These are phyloP conservation scores for Acer campestre DNA, from an alignment of 345 rosid species.

Conservation along the genomic window DNA sequence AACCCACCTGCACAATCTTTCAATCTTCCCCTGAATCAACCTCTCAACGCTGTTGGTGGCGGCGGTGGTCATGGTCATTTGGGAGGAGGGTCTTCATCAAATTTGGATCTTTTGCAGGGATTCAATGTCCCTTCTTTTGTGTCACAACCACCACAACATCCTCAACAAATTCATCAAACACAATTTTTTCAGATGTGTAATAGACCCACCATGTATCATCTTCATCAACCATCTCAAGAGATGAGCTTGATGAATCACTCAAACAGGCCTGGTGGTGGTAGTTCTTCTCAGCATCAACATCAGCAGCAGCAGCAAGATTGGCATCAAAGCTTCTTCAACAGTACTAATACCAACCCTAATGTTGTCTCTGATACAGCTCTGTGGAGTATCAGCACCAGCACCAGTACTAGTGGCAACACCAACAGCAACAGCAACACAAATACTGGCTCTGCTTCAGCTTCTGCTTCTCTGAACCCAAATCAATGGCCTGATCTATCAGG, in stretches of 20 bases:
- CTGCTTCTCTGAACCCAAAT: constrained; percentile 39
- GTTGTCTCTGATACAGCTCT: constrained; percentile 29
- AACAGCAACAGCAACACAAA: constrained; percentile 5
- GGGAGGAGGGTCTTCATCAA: constrained; percentile 25
- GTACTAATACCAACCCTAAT: constrained; percentile 17
- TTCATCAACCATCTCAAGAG: constrained; percentile 20
- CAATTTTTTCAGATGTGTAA: constrained; percentile 28
- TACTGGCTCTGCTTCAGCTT: constrained; percentile 14
- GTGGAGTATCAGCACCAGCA: constrained; percentile 37
- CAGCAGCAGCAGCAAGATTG: constrained; percentile 28
- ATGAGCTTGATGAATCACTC: constrained; percentile 21
- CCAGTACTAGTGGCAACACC: constrained; percentile 12
- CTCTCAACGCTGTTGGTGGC: constrained; percentile 14
- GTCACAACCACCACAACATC: constrained; percentile 26
- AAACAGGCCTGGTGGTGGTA: constrained; percentile 4
- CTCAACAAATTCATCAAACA: constrained; percentile 26
- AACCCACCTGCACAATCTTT: constrained; percentile 26
- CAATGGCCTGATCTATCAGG: constrained; percentile 38
- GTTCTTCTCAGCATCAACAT: constrained; percentile 18
- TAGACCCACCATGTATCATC: constrained; percentile 24
- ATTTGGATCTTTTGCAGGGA: constrained; percentile 41
- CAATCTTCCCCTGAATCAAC: constrained; percentile 21
- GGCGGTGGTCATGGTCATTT: constrained; percentile 24
- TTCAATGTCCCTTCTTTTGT: constrained; percentile 29
- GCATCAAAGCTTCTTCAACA: constrained; percentile 31